Percentiles rank a stretch among this genome's conserved stretches.
Conservation (phyloP, 345 rosid genomes). For the Tarenaya hassleriana region DNA sequence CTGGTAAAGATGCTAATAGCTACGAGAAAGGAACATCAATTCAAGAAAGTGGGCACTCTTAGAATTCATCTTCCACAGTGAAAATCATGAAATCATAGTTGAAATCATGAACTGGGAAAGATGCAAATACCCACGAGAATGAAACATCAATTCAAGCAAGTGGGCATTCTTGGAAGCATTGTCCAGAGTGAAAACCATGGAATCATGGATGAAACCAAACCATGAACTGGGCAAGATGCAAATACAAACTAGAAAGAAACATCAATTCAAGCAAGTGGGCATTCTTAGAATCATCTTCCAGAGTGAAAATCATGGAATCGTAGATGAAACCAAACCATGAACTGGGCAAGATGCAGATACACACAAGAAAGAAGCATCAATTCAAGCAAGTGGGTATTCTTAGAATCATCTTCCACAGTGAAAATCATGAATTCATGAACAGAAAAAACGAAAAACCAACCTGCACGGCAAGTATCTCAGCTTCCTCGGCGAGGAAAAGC, state of each 20-base stretch:
- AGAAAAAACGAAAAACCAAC: conserved; percentile 27
- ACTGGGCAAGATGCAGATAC: background rate
- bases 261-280: background rate
- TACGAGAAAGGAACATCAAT: background rate
- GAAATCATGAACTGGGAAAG: background rate
- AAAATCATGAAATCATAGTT: background rate
- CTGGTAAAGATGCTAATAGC: background rate
- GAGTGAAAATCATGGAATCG: background rate
- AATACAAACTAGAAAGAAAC: background rate
- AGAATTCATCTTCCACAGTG: background rate
- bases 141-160: background rate
- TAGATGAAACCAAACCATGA: too few species aligned
- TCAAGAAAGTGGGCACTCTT: background rate
- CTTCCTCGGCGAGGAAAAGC: conserved; percentile 67
- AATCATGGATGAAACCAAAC: background rate
- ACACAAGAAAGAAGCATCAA: background rate
- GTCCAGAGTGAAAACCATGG: background rate
- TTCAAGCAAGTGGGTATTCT: background rate
- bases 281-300: background rate
- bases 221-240: background rate
- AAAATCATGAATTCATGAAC: background rate
- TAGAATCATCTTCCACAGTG: background rate
- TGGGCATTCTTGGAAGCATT: background rate
- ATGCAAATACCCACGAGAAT: background rate
- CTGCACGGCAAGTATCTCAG: conserved; percentile 83